Evolutionary conservation across 192 early-diverging fungal genomes (phyloP).

Genomic region (Dissophora ornata): DNA sequence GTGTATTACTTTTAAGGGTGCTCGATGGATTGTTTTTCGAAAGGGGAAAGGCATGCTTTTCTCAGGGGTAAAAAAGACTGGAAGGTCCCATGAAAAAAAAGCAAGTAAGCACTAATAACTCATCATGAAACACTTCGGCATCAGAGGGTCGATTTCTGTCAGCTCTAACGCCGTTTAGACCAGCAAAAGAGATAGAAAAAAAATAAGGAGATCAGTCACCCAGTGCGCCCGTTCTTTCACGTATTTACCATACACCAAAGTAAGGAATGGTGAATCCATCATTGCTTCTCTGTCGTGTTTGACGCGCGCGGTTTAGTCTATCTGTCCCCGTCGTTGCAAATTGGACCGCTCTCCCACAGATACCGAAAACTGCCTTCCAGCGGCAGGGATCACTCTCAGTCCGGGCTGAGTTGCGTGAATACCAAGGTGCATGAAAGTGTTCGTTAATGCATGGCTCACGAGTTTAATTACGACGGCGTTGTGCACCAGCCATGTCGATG

Average conservation of each 20-base stretch:
- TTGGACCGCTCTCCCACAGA: too few species aligned
- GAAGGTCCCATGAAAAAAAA: conserved; percentile 29
- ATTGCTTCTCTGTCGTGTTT: neutral
- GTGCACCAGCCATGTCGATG: conserved; percentile 5
- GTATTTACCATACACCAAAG: neutral
- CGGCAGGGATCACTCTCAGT: too few species aligned
- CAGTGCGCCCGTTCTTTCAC: neutral
- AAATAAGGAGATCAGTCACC: neutral
- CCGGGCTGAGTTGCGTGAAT: too few species aligned
- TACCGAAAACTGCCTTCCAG: too few species aligned
- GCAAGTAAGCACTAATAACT: neutral
- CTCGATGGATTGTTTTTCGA: too few species aligned
- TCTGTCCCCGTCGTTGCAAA: neutral
- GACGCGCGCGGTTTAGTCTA: neutral
- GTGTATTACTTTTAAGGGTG: too few species aligned
- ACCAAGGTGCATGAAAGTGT: too few species aligned
- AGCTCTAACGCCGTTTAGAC: neutral
- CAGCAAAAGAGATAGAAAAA: neutral
- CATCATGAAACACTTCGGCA: conserved; percentile 22
- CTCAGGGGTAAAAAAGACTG: conserved; percentile 9
- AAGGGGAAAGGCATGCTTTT: neutral
- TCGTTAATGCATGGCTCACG: neutral
- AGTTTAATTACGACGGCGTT: neutral
- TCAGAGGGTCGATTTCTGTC: neutral
- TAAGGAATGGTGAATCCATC: neutral